Evolutionary conservation across 805 yeast species (phyloP).

Genomic region (Wickerhamomyces queroliae): DNA sequence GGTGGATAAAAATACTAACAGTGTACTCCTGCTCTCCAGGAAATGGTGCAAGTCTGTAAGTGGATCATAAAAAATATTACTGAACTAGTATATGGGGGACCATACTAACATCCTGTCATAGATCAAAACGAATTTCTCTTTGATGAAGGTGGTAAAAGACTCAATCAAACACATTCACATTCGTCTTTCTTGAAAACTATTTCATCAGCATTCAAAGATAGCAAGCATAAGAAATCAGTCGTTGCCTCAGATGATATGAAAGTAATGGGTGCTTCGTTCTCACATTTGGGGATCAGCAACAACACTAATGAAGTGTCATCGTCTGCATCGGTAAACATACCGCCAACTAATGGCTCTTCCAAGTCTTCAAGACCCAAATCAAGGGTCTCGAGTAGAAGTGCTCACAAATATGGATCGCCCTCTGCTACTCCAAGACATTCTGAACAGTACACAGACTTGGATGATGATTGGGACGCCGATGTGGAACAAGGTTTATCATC

Average conservation of each 20-base stretch:
- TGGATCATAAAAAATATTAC: slow-evolving; percentile 1
- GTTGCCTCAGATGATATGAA: slow-evolving; percentile 29
- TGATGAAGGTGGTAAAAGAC: slow-evolving; percentile 65
- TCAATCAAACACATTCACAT: slow-evolving; percentile 46
- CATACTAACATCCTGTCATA: slow-evolving; percentile 2
- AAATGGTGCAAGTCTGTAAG: slow-evolving; percentile 32
- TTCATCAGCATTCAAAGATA: slow-evolving; percentile 22
- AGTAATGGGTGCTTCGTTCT: slow-evolving; percentile 50
- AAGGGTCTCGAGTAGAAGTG: slow-evolving; percentile 8
- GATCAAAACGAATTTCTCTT: slow-evolving; percentile 53
- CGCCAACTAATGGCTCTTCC: slow-evolving; percentile 6
- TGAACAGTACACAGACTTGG: slow-evolving; percentile 57
- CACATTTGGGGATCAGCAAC: slow-evolving; percentile 41
- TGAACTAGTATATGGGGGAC: background rate
- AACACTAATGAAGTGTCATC: slow-evolving; percentile 8
- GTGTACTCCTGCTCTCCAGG: slow-evolving; percentile 18
- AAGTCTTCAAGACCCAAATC: slow-evolving; percentile 4
- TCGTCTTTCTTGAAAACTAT: slow-evolving; percentile 22
- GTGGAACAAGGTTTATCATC: slow-evolving; percentile 34
- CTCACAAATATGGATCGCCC: slow-evolving; percentile 8
- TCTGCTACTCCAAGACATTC: slow-evolving; percentile 22
- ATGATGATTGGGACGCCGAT: slow-evolving; percentile 92
- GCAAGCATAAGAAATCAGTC: slow-evolving; percentile 18
- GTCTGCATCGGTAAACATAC: slow-evolving; percentile 10
- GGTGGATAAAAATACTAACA: background rate